Percentiles rank a stretch among this genome's conserved stretches.
These are phyloP conservation scores for Porpolomopsis calyptriformis DNA, from an alignment of 768 basidiomycete species.

Conservation along the genomic window DNA sequence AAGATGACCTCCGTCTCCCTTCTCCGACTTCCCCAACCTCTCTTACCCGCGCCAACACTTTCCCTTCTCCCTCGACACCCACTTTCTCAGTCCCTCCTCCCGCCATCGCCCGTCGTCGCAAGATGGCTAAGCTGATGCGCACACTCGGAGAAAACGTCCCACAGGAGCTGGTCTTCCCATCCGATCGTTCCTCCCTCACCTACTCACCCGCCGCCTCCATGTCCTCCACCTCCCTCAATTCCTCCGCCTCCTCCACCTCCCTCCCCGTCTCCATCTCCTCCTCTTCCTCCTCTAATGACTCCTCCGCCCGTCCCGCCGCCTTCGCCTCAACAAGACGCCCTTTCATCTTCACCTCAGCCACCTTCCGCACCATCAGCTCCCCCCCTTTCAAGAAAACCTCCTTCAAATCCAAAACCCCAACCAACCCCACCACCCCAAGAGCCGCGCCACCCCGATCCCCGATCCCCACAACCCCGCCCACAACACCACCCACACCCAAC, in stretches of 20 bases:
- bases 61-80: constrained; percentile 6
- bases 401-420: neutral
- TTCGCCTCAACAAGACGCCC: neutral
- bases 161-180: constrained; percentile 36
- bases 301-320: too few species aligned
- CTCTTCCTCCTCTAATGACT: neutral
- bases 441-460: neutral
- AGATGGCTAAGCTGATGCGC: constrained; percentile 47
- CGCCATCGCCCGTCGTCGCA: constrained; percentile 25
- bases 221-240: neutral
- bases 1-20: neutral
- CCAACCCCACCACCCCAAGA: neutral
- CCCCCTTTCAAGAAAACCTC: too few species aligned
- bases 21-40: constrained; percentile 17
- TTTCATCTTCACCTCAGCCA: neutral
- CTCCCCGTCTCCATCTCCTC: neutral
- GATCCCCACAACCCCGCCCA: neutral
- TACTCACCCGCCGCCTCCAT: neutral
- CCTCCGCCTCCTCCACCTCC: neutral
- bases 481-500: too few species aligned
- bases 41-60: neutral
- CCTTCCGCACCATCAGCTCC: too few species aligned
- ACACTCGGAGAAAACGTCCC: constrained; percentile 53
- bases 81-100: neutral
- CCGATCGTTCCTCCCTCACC: neutral